A percentile compares a stretch with the other conserved stretches of the same genome.
These are phyloP conservation scores for Raffaelea albimanens DNA, from an alignment of 2,329 filamentous ascomycete species.

Conservation along the genomic window DNA sequence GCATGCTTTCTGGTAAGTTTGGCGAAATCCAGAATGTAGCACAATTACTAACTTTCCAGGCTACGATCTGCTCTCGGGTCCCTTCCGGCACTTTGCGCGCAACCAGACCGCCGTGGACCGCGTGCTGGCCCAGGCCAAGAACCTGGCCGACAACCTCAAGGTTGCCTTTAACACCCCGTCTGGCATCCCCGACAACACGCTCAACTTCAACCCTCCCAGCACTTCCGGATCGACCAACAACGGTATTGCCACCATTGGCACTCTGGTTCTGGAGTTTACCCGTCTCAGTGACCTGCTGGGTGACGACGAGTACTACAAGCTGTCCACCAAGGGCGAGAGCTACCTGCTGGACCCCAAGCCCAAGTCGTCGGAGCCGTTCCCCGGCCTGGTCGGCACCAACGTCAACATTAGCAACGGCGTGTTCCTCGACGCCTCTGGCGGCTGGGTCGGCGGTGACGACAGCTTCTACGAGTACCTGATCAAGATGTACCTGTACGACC, in stretches of 20 bases:
- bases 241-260: slow-evolving; percentile 67
- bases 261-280: slow-evolving; percentile 76
- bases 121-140: slow-evolving; percentile 57
- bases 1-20: slow-evolving; percentile 58
- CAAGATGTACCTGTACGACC: slow-evolving; percentile 82
- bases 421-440: slow-evolving; percentile 58
- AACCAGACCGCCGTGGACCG: slow-evolving; percentile 38
- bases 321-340: slow-evolving; percentile 58
- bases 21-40: neutral
- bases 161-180: slow-evolving; percentile 70
- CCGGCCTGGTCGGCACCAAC: slow-evolving; percentile 62
- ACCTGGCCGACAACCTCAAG: slow-evolving; percentile 62
- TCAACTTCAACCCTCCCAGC: slow-evolving; percentile 47
- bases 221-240: slow-evolving; percentile 47
- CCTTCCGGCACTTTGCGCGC: slow-evolving; percentile 37
- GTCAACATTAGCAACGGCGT: slow-evolving; percentile 56
- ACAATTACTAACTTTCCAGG: slow-evolving; percentile 14
- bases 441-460: slow-evolving; percentile 70
- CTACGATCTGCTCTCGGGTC: slow-evolving; percentile 64
- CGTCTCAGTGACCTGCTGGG: slow-evolving; percentile 67
- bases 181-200: slow-evolving; percentile 62
- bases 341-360: slow-evolving; percentile 62
- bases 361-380: slow-evolving; percentile 54
- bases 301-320: slow-evolving; percentile 52
- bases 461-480: slow-evolving; percentile 86